Base-by-base conservation (phyloP, 768 basidiomycete species). In the Pleurotus citrinopileatus region DNA sequence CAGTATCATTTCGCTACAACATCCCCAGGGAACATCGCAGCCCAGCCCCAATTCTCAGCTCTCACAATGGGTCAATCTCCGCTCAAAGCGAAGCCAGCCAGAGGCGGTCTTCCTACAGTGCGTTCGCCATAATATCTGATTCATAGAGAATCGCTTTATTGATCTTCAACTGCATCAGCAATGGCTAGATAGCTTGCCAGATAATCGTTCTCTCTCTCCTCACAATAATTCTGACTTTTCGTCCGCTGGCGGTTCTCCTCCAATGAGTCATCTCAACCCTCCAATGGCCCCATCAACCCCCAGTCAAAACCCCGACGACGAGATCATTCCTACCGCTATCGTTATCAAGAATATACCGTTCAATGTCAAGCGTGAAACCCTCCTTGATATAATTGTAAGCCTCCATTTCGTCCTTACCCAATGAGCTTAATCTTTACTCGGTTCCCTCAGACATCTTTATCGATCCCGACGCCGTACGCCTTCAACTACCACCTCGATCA, bases 281-380 rank as follows among this genome's bases (percentile, higher is more conserved):
- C 67, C 79, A 55, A 67, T 79, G 17, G 72, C 71, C 36, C 74
- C 83, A n/a, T 70, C 74, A 27, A 78, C 82, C 10, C 79, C 84
- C 44, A 72, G 70, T 55, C 76, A 72, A 65, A 79, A 72, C 55
- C 63, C 68, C 38, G 91, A 93, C 62, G 94, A 97, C 71, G 94
- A 97, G 69, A 80, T 97, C 69, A 98, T 98, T 73, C 96, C 96
- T 53, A 98, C 95, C 8, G 97, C 97, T 52, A 98, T 99, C 65
- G 97, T 99, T 67, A 98, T 99, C 72, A 99, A 99, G 84, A 98
- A 98, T 78, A 99, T 99, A 75, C 96, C 96, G 61, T 99, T 99
- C 80, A 94, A 94, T 64, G 94, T 98, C 61, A 92, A 94, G 74
- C 87, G 92, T 66, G 96, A 98, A 75, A 92, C 92, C 40, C 83